These are phyloP conservation scores for Scenedesmus sp. DNA, from an alignment of 163 green algal genomes.

Conservation along the genomic window DNA sequence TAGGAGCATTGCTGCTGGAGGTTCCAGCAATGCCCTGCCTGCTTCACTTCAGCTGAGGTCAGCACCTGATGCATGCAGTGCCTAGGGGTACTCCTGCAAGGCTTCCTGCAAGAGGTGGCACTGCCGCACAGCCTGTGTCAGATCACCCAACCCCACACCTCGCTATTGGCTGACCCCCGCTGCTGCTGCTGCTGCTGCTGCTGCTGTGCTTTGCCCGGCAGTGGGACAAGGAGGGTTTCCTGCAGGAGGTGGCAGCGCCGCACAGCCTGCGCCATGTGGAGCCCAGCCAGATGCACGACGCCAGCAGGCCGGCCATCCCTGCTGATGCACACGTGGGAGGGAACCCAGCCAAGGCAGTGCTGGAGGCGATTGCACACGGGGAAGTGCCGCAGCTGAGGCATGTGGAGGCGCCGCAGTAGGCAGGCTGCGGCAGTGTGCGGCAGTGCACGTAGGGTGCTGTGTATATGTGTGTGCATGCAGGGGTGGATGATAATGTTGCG, in stretches of 20 bases:
- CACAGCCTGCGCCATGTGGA: conserved; percentile 38
- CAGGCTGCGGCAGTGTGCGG: not conserved
- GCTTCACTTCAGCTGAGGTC: too few species aligned
- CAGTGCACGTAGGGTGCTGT: not conserved
- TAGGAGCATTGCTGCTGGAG: not conserved
- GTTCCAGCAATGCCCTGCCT: not conserved
- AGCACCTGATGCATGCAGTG: too few species aligned
- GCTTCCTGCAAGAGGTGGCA: not conserved
- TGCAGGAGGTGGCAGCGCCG: conserved; percentile 25
- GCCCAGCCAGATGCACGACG: conserved; percentile 10
- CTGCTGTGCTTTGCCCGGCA: conserved; percentile 13
- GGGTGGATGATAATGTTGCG: not conserved
- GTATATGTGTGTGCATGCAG: not conserved
- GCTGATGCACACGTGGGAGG: conserved; percentile 30
- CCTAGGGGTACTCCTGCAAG: not conserved
- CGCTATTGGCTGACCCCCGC: not conserved
- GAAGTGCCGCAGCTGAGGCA: conserved; percentile 39
- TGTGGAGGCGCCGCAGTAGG: conserved; percentile 21
- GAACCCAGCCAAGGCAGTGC: conserved; percentile 30
- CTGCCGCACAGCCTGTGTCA: not conserved
- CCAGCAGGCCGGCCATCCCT: conserved; percentile 26
- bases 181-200: not conserved
- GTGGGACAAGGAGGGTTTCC: conserved; percentile 53
- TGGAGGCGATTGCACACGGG: conserved; percentile 36
- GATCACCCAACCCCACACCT: not conserved